phyloP scores from a whole-genome alignment of 257 asterid genomes.

The Petunia secreta region DNA sequence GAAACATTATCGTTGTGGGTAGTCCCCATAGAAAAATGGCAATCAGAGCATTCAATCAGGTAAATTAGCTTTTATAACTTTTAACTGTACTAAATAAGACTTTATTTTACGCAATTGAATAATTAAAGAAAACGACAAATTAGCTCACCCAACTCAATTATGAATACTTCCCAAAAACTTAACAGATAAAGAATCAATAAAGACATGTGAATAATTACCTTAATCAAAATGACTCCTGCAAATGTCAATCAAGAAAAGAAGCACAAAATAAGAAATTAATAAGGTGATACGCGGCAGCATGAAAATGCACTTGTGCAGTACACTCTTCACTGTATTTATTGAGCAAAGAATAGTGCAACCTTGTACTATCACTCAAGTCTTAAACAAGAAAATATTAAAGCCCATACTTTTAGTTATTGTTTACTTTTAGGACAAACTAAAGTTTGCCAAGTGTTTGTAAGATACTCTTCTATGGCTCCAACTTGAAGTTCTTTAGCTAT shows the following conservation, averaged over 20 bases:
- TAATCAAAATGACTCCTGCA: background rate
- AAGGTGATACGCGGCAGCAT: background rate
- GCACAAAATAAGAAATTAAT: background rate
- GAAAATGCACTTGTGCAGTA: background rate
- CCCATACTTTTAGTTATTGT: background rate
- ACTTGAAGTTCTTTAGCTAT: background rate
- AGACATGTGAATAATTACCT: background rate
- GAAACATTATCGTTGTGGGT: too few relatives aligned
- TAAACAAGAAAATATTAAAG: background rate
- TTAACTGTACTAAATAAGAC: too few relatives aligned
- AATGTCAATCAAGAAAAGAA: background rate
- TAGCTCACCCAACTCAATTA: background rate
- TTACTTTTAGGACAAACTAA: slow-evolving; percentile 19
- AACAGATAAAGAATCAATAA: background rate
- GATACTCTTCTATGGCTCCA: slow-evolving; percentile 30
- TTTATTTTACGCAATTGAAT: too few relatives aligned
- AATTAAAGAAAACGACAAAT: background rate
- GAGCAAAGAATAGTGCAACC: background rate
- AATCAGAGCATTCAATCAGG: too few relatives aligned
- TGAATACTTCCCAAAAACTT: background rate
- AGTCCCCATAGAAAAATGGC: too few relatives aligned
- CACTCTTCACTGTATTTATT: background rate
- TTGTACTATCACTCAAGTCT: background rate
- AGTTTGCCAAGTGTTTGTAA: slow-evolving; percentile 33
- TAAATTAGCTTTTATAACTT: too few relatives aligned